Conservation (phyloP, 75 land plant species). For the Cunninghamia lanceolata region DNA sequence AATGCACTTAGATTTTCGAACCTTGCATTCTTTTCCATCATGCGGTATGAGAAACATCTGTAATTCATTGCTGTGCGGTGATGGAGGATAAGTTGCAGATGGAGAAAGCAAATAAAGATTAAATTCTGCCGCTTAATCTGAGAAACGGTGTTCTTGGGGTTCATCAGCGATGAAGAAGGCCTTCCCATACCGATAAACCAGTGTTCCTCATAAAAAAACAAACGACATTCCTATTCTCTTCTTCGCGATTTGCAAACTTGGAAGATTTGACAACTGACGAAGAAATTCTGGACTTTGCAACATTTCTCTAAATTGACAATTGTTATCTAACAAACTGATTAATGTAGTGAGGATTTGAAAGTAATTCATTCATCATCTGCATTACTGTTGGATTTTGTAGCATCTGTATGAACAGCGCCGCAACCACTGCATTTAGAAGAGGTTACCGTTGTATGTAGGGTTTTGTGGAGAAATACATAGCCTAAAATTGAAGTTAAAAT, state of each 20-base stretch:
- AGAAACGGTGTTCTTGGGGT: conserved; percentile 69
- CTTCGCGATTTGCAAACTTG: conserved; percentile 64
- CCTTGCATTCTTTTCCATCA: no score
- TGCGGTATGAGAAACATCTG: no score
- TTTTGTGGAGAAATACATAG: no score
- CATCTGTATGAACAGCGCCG: conserved; percentile 26
- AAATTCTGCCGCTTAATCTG: conserved; percentile 62
- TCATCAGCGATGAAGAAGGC: conserved; percentile 58
- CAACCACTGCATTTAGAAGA: no score
- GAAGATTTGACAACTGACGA: conserved; percentile 73
- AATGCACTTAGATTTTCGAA: no score
- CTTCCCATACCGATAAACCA: conserved; percentile 78
- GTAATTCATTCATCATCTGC: conserved; percentile 78
- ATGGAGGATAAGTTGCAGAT: no score
- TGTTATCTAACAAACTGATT: conserved; percentile 84
- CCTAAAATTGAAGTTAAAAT: no score
- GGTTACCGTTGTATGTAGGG: no score
- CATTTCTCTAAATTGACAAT: conserved; percentile 86
- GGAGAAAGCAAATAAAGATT: no score
- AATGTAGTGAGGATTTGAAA: conserved; percentile 81
- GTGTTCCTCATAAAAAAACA: conserved; percentile 73
- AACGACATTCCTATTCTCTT: no score
- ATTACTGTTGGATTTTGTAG: conserved; percentile 75
- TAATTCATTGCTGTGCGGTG: no score
- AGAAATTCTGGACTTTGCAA: conserved; percentile 87